A percentile compares a stretch with the other conserved stretches of the same genome.
phyloP scores from a whole-genome alignment of 345 rosid species.

The Heritiera fomes region DNA sequence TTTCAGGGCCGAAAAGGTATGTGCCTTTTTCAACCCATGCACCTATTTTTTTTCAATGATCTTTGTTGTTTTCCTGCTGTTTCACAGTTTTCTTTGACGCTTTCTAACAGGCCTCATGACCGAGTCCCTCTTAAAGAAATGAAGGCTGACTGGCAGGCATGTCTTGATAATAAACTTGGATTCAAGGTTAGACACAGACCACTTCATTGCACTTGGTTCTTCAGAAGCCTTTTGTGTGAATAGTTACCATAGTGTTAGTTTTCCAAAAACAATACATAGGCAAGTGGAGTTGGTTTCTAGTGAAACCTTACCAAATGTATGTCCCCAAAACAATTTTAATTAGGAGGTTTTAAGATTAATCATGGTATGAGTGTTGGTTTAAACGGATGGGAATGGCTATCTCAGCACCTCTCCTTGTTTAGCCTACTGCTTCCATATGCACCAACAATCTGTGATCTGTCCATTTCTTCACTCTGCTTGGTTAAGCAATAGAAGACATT shows the following conservation, averaged over 20 bases:
- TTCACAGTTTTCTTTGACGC: not conserved
- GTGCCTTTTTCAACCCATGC: not conserved
- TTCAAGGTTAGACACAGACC: slow-evolving; percentile 57
- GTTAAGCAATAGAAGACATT: not conserved
- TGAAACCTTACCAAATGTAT: not conserved
- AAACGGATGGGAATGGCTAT: no score
- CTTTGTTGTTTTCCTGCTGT: not conserved
- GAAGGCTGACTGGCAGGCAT: slow-evolving; percentile 90
- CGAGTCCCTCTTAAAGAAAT: slow-evolving; percentile 74
- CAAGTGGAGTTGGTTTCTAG: not conserved
- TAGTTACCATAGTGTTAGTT: not conserved
- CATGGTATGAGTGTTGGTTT: not conserved
- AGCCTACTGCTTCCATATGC: not conserved
- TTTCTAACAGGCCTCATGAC: slow-evolving; percentile 73
- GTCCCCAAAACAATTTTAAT: not conserved
- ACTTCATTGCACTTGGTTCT: not conserved
- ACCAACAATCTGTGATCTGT: not conserved
- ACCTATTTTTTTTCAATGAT: not conserved
- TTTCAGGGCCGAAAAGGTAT: slow-evolving; percentile 91
- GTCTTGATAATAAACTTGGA: slow-evolving; percentile 73
- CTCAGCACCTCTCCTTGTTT: not conserved
- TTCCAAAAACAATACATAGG: not conserved
- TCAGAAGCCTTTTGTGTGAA: not conserved
- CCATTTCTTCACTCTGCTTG: not conserved
- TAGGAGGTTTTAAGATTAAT: not conserved